phyloP scores from a whole-genome alignment of 305 asterid species.

The Plantago lanceolata region DNA sequence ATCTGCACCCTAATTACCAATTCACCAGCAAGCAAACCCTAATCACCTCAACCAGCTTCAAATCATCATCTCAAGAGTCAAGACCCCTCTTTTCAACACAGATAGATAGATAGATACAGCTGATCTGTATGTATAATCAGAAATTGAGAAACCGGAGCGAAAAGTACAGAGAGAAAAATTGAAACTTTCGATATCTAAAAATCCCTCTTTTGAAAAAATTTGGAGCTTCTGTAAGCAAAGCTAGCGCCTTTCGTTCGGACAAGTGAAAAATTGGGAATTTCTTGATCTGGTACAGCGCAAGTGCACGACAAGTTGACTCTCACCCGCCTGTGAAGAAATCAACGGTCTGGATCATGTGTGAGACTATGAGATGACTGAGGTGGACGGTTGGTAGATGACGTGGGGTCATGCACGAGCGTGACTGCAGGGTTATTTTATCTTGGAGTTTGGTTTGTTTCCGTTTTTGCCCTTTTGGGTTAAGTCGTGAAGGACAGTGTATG shows the following conservation, averaged over 20 bases:
- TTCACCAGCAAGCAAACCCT: slow-evolving; percentile 5
- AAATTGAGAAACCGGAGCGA: background rate
- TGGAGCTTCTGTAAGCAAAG: slow-evolving; percentile 22
- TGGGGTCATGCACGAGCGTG: background rate
- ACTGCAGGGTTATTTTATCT: background rate
- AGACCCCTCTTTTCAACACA: background rate
- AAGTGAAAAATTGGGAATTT: slow-evolving; percentile 19
- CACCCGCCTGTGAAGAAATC: background rate
- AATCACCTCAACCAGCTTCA: slow-evolving; percentile 26
- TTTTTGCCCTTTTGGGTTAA: background rate
- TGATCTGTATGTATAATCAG: slow-evolving; percentile 22
- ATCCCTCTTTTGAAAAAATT: slow-evolving; percentile 20
- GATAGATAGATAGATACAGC: slow-evolving; percentile 14
- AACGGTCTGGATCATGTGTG: slow-evolving; percentile 29
- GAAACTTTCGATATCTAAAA: background rate
- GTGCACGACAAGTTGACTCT: background rate
- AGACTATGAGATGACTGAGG: background rate
- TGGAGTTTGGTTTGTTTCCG: background rate
- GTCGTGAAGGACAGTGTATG: background rate
- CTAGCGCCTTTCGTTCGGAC: slow-evolving; percentile 24
- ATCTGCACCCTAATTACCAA: slow-evolving; percentile 24
- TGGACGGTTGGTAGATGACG: slow-evolving; percentile 1
- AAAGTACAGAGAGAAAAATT: background rate
- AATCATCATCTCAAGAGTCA: slow-evolving; percentile 28
- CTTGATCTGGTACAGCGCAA: background rate